Conservation (phyloP, 495 filamentous ascomycete species). For the Opeltia flavorubescens region DNA sequence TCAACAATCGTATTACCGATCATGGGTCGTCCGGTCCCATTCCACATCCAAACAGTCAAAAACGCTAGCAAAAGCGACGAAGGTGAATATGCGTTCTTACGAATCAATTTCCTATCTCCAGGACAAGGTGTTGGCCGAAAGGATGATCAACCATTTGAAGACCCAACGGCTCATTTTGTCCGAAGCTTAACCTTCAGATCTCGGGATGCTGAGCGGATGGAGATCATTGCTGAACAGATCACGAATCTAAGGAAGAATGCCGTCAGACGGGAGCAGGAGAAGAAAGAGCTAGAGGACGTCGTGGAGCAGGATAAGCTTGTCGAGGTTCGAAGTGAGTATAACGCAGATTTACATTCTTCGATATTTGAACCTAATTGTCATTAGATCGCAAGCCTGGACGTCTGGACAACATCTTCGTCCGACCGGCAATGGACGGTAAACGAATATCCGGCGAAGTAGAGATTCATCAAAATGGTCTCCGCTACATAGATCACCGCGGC, state of each 20-base stretch:
- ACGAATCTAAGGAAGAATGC: slow-evolving; percentile 86
- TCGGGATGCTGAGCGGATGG: slow-evolving; percentile 71
- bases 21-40: slow-evolving; percentile 94
- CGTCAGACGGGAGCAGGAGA: slow-evolving; percentile 84
- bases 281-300: slow-evolving; percentile 99
- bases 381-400: slow-evolving; percentile 73
- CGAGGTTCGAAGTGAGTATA: slow-evolving; percentile 65
- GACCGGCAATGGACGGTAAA: slow-evolving; percentile 89
- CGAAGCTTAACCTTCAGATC: slow-evolving; percentile 89
- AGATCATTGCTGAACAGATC: slow-evolving; percentile 78
- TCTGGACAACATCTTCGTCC: slow-evolving; percentile 83
- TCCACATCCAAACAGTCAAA: slow-evolving; percentile 98
- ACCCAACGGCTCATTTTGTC: slow-evolving; percentile 87
- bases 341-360: neutral
- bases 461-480: slow-evolving; percentile 97
- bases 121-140: slow-evolving; percentile 96
- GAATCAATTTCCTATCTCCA: slow-evolving; percentile 94
- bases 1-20: slow-evolving; percentile 85
- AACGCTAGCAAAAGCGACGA: slow-evolving; percentile 93
- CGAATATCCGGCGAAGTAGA: slow-evolving; percentile 89
- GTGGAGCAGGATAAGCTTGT: slow-evolving; percentile 96
- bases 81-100: slow-evolving; percentile 80
- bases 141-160: slow-evolving; percentile 97
- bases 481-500: slow-evolving; percentile 62
- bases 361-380: slow-evolving; percentile 17